phyloP scores from a whole-genome alignment of 2,329 filamentous ascomycete species.

The Colletotrichum viniferum region DNA sequence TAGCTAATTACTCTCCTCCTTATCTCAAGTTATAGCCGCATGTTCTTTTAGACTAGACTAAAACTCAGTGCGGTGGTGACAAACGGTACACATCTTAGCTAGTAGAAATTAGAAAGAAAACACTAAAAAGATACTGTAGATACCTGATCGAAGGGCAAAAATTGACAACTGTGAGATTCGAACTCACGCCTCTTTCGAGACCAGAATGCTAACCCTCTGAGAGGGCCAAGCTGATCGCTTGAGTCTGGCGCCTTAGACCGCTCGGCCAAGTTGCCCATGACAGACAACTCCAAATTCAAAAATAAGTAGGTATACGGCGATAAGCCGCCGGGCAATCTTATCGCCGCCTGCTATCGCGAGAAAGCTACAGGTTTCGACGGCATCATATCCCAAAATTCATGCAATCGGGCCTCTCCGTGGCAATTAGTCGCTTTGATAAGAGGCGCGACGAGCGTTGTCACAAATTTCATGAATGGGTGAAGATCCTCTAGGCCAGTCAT shows the following conservation, averaged over 20 bases:
- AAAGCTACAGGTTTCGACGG: not conserved
- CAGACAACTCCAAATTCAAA: fast-evolving
- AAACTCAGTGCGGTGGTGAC: not conserved
- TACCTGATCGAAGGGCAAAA: not conserved
- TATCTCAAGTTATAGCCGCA: not conserved
- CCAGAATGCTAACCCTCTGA: not conserved
- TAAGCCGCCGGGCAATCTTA: not conserved
- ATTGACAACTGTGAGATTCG: slow-evolving; percentile 3
- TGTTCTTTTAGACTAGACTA: not conserved
- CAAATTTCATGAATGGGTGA: not conserved
- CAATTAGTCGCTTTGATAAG: not conserved
- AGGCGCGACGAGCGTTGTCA: not conserved
- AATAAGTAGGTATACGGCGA: not conserved
- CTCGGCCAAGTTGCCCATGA: not conserved
- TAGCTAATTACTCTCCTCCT: not conserved
- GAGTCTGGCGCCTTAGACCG: slow-evolving; percentile 6
- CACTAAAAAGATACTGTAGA: not conserved
- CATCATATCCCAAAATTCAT: not conserved
- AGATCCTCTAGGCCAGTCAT: not conserved
- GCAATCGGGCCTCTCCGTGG: not conserved
- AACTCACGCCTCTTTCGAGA: slow-evolving; percentile 4
- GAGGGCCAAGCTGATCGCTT: not conserved
- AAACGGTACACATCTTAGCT: no score
- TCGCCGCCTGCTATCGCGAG: not conserved
- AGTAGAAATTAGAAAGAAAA: no score